A percentile compares a stretch with the other conserved stretches of the same genome.
Conservation (phyloP, 78 protist species). For the Cavenderia fasciculata region DNA sequence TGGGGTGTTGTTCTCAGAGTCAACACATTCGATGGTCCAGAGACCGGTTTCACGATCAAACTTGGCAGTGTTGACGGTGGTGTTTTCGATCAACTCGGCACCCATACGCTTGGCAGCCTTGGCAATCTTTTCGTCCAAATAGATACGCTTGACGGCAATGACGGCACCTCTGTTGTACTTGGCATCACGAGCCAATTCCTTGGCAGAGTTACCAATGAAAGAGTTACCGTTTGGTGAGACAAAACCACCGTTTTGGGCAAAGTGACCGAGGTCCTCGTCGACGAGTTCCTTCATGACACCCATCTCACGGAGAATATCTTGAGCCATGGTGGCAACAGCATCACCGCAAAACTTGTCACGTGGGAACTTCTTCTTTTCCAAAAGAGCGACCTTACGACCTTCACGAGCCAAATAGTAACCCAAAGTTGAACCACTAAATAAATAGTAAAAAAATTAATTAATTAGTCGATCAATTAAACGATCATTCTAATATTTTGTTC, state of each 20-base stretch:
- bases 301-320: slow-evolving; percentile 80
- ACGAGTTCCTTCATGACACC: slow-evolving; percentile 80
- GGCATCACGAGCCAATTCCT: slow-evolving; percentile 73
- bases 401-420: slow-evolving; percentile 75
- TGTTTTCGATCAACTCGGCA: slow-evolving; percentile 73
- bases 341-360: slow-evolving; percentile 87
- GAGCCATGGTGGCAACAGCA: slow-evolving; percentile 82
- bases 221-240: slow-evolving; percentile 76
- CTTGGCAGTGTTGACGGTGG: slow-evolving; percentile 51
- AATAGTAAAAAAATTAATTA: too few species aligned
- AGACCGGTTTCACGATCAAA: slow-evolving; percentile 73
- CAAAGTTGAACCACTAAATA: slow-evolving; percentile 72
- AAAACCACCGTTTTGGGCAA: slow-evolving; percentile 81
- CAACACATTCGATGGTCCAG: slow-evolving; percentile 71
- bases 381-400: slow-evolving; percentile 66
- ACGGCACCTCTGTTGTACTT: slow-evolving; percentile 79
- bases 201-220: slow-evolving; percentile 82
- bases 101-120: slow-evolving; percentile 80
- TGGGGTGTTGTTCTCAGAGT: neutral
- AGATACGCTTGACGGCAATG: slow-evolving; percentile 75
- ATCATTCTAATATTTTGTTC: neutral
- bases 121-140: slow-evolving; percentile 79
- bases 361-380: slow-evolving; percentile 81
- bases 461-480: too few species aligned
- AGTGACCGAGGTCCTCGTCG: slow-evolving; percentile 74